Percentiles rank a stretch among this genome's conserved stretches.
phyloP scores from a whole-genome alignment of 352 stramenopile species.

The Phytophthora pisi region DNA sequence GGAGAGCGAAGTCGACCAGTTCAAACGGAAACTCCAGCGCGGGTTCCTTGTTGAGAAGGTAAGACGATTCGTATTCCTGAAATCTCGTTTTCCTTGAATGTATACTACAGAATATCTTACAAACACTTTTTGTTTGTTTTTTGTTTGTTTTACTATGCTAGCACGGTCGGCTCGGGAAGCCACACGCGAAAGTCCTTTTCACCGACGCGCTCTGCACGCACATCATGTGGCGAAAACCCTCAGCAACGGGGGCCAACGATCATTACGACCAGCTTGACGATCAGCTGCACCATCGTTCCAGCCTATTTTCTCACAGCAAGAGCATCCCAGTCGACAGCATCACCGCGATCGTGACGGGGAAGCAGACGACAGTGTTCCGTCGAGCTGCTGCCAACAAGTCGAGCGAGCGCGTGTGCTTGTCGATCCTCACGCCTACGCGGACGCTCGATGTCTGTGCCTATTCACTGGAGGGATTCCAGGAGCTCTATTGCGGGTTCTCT shows the following conservation, averaged over 20 bases:
- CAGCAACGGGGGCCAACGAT: slow-evolving; percentile 1
- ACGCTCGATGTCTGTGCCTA: slow-evolving; percentile 54
- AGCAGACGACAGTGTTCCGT: slow-evolving; percentile 48
- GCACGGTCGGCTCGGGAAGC: slow-evolving; percentile 47
- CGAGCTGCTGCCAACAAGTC: slow-evolving; percentile 30
- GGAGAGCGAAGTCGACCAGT: slow-evolving; percentile 31
- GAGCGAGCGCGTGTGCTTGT: slow-evolving; percentile 41
- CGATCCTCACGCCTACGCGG: slow-evolving; percentile 41
- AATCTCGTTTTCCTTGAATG: background rate
- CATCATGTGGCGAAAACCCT: slow-evolving; percentile 51
- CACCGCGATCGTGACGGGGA: slow-evolving; percentile 43
- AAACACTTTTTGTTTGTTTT: background rate
- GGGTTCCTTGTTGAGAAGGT: slow-evolving; percentile 60
- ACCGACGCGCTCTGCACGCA: slow-evolving; percentile 37
- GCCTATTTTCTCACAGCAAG: slow-evolving; percentile 40
- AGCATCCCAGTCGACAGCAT: slow-evolving; percentile 35
- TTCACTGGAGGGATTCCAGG: slow-evolving; percentile 39
- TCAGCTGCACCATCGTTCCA: slow-evolving; percentile 12
- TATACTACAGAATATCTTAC: background rate
- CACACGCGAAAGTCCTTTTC: slow-evolving; percentile 47
- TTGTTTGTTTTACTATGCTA: slow-evolving; percentile 10
- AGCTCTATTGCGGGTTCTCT: slow-evolving; percentile 39
- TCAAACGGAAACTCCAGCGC: slow-evolving; percentile 45
- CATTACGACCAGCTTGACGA: slow-evolving; percentile 7
- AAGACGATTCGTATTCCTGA: background rate